Evolutionary conservation across 1,139 yeast species (phyloP).

Genomic region (Saccharomyces pastorianus): DNA sequence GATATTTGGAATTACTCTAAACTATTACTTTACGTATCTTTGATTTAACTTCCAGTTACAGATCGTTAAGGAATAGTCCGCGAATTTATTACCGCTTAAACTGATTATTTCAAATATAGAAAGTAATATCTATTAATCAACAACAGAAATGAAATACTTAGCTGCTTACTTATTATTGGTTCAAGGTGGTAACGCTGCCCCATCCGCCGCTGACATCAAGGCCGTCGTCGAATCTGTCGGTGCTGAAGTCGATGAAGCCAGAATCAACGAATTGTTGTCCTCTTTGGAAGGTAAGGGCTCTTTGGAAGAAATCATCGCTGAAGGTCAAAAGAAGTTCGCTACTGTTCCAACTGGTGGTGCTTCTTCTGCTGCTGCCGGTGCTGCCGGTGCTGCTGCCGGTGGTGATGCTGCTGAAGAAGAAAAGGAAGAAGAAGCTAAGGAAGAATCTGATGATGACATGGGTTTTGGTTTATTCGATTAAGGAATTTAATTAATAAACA

Average conservation of each 20-base stretch:
- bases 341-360: constrained; percentile 98
- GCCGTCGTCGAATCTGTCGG: constrained; percentile 87
- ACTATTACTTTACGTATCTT: background rate
- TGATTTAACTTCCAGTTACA: constrained; percentile 5
- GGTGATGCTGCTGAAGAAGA: constrained; percentile 65
- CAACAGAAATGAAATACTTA: constrained; percentile 72
- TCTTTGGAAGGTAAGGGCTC: constrained; percentile 93
- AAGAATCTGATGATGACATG: constrained; percentile 66
- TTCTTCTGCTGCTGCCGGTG: constrained; percentile 66
- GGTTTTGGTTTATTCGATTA: constrained; percentile 89
- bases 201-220: constrained; percentile 90
- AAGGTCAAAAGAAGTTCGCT: constrained; percentile 91
- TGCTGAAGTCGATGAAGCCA: constrained; percentile 88
- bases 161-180: constrained; percentile 86
- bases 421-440: constrained; percentile 47
- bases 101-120: constrained; percentile 30
- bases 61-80: constrained; percentile 34
- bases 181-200: constrained; percentile 81
- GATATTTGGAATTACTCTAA: background rate
- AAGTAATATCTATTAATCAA: constrained; percentile 9
- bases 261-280: constrained; percentile 73
- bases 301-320: constrained; percentile 80
- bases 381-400: constrained; percentile 60
- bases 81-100: constrained; percentile 29
- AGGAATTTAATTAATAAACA: constrained; percentile 17